A percentile compares a stretch with the other conserved stretches of the same genome.
Conservation (phyloP, 768 basidiomycete species). For the Cystobasidium onofrii region DNA sequence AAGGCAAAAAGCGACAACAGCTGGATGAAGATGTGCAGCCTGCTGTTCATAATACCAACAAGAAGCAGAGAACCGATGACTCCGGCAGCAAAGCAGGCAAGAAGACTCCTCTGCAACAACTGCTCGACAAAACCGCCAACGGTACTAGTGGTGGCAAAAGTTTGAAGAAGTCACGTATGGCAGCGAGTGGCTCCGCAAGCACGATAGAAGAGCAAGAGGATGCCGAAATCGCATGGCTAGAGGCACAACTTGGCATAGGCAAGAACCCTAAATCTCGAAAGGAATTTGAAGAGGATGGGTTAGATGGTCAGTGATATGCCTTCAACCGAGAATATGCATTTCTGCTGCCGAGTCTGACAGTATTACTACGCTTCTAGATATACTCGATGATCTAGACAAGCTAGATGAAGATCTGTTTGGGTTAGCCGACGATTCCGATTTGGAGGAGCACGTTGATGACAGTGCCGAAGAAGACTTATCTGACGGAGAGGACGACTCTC, state of each 20-base stretch:
- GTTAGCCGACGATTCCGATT: constrained; percentile 34
- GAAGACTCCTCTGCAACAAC: constrained; percentile 14
- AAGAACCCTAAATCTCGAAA: constrained; percentile 43
- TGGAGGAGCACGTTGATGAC: constrained; percentile 37
- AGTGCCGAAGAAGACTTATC: constrained; percentile 47
- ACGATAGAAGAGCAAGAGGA: constrained; percentile 56
- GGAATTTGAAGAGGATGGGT: constrained; percentile 62
- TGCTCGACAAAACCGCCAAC: not conserved
- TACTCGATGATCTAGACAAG: constrained; percentile 31
- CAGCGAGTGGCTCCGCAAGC: not conserved
- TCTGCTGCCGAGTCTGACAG: no score
- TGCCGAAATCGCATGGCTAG: constrained; percentile 72
- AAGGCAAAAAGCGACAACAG: constrained; percentile 6
- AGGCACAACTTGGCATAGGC: constrained; percentile 61
- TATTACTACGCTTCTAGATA: no score
- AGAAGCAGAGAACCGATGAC: not conserved
- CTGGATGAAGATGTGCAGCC: not conserved
- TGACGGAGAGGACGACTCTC: not conserved
- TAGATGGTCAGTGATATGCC: constrained; percentile 61
- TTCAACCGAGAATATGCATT: no score
- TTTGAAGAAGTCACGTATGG: not conserved
- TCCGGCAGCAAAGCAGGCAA: not conserved
- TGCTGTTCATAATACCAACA: not conserved
- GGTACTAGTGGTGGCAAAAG: constrained; percentile 8
- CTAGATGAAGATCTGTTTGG: constrained; percentile 24